phyloP scores from a whole-genome alignment of 768 basidiomycete species.

The Mycena leptocephala region DNA sequence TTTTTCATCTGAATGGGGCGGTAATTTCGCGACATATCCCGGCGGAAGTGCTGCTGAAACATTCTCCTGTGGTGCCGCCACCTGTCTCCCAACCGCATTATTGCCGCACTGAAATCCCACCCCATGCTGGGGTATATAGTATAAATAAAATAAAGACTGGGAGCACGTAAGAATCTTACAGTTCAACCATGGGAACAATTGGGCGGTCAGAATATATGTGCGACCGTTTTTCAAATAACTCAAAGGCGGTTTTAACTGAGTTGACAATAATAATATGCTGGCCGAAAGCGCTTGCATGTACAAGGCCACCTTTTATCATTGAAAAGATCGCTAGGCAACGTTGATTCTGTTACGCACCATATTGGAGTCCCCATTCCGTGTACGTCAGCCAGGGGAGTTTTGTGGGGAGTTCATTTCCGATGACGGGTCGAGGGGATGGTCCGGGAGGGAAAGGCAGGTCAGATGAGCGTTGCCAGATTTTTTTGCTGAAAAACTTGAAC shows the following conservation, averaged over 20 bases:
- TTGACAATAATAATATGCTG: conserved; percentile 48
- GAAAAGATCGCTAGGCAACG: not conserved
- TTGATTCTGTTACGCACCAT: conserved; percentile 28
- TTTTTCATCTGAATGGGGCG: too few species aligned
- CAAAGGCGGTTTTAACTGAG: conserved; percentile 39
- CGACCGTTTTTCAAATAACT: conserved; percentile 41
- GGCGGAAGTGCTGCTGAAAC: conserved; percentile 46
- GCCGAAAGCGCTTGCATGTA: conserved; percentile 41
- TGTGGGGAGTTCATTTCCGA: conserved; percentile 41
- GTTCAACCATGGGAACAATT: conserved; percentile 27
- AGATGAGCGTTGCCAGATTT: too few species aligned
- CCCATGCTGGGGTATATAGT: too few species aligned
- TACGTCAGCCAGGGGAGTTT: conserved; percentile 40
- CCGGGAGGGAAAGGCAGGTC: too few species aligned
- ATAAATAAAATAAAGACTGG: too few species aligned
- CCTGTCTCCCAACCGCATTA: conserved; percentile 46
- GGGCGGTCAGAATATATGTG: conserved; percentile 42
- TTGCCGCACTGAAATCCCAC: conserved; percentile 44
- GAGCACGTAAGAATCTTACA: conserved; percentile 33
- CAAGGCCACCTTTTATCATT: conserved; percentile 35
- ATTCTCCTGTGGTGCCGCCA: conserved; percentile 50
- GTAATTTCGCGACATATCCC: too few species aligned
- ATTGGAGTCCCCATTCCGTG: conserved; percentile 37
- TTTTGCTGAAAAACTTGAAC: too few species aligned
- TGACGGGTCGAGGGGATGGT: too few species aligned